These are phyloP conservation scores for Stereum hirsutum DNA, from an alignment of 1,284 basidiomycete genomes.

Conservation along the genomic window DNA sequence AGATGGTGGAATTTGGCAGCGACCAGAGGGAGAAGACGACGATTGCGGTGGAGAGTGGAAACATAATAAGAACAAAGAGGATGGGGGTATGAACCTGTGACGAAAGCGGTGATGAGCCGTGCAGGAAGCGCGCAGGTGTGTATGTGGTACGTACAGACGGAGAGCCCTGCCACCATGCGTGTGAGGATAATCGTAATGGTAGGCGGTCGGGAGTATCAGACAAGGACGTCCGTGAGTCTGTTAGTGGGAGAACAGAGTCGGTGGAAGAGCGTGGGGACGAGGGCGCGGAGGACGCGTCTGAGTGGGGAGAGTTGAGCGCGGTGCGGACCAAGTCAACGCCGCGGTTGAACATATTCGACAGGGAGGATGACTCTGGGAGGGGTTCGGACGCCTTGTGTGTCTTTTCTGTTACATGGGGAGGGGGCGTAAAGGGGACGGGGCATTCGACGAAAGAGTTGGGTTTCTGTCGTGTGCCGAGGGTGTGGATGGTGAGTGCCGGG, in stretches of 20 bases:
- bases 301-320: conserved; percentile 19
- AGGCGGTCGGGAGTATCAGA: too few relatives aligned
- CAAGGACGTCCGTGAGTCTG: conserved; percentile 49
- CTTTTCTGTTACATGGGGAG: conserved; percentile 13
- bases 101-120: conserved; percentile 12
- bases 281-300: conserved; percentile 27
- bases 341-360: conserved; percentile 38
- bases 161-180: conserved; percentile 31
- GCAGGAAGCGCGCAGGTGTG: conserved; percentile 12
- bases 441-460: conserved; percentile 27
- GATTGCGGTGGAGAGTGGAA: conserved; percentile 51
- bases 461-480: conserved; percentile 42
- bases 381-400: conserved; percentile 11
- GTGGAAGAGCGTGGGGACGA: conserved; percentile 42
- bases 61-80: conserved; percentile 54
- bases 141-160: conserved; percentile 35
- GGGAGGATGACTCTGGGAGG: conserved; percentile 30
- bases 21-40: conserved; percentile 42
- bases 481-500: conserved; percentile 39
- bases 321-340: conserved; percentile 43
- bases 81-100: conserved; percentile 53
- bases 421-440: conserved; percentile 18
- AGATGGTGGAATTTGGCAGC: conserved; percentile 63
- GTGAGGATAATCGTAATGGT: conserved; percentile 29
- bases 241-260: conserved; percentile 60